Evolutionary conservation across 345 rosid species (phyloP), one percentile per base, ranked within the genome.

Genomic region (Bruguiera sexangula): DNA sequence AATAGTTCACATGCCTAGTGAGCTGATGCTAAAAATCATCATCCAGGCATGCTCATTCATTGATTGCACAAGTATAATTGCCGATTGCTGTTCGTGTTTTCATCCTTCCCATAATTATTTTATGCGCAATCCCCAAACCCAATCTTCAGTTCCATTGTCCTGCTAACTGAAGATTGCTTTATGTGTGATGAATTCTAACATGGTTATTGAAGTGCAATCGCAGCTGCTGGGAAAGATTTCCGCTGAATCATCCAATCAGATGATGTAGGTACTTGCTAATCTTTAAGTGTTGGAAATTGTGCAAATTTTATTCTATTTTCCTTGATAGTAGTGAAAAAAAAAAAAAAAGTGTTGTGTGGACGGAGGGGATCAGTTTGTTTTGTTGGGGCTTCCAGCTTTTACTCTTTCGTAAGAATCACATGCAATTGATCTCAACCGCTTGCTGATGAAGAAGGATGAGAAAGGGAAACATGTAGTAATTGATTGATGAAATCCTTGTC

Each of bases 1-100:
- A 66, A 71, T 75, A 76, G 93, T 83, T 88, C 92, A 84, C 84
- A 37, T 81, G 77, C 81, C 73, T 81, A 63, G 87, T 87, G 88
- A 88, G 88, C 93, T 81, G 78, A 65, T 78, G 80, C 81, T 63
- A 59, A 62, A 73, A 73, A 65, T 70, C 84, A 75, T 80, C 77
- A 73, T 75, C 67, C 59, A 57, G 66, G 73, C 67, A 60, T 81
- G 75, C 81, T 77, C 81, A 80, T 81, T 84, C 81, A 57, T 82
- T 80, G 85, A 75, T 81, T 66, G 76, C 86, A 71, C 76, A 68
- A 80, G 81, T 82, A 78, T 81, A 81, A 68, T 73, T 75, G 57
- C 70, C 78, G 75, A 72, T 77, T 78, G 72, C 58, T 77, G 72
- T 65, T 68, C 84, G 75, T 62, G n/a, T 52, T 34, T 51, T 76